Evolutionary conservation across 345 rosid species (phyloP).

Genomic region (Dipteronia sinensis): DNA sequence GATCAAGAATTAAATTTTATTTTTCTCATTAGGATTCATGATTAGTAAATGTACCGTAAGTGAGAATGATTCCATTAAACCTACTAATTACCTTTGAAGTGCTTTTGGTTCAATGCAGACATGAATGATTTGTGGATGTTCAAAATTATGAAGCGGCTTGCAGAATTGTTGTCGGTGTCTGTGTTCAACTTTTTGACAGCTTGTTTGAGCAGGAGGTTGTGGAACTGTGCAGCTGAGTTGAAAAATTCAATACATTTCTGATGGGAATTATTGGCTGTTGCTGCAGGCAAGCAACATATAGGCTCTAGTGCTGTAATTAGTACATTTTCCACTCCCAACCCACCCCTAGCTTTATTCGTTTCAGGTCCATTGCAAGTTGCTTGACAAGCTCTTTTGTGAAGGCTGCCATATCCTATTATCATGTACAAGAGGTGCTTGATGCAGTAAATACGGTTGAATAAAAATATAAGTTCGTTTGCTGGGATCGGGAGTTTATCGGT

Average conservation of each 20-base stretch:
- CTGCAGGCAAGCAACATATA: constrained; percentile 38
- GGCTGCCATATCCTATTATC: constrained; percentile 18
- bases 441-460: no score
- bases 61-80: background rate
- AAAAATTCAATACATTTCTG: constrained; percentile 29
- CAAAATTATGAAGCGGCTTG: constrained; percentile 14
- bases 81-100: background rate
- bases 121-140: constrained; percentile 36
- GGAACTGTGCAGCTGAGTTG: constrained; percentile 30
- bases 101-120: constrained; percentile 27
- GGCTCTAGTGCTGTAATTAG: constrained; percentile 32
- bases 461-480: no score
- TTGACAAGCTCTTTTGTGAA: constrained; percentile 21
- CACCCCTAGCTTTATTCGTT: constrained; percentile 24
- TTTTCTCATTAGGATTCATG: no score
- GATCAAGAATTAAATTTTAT: no score
- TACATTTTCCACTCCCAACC: constrained; percentile 38
- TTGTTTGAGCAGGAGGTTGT: constrained; percentile 28
- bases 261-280: constrained; percentile 22
- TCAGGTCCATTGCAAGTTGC: constrained; percentile 32
- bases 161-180: background rate
- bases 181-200: constrained; percentile 26
- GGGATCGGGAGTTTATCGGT: no score
- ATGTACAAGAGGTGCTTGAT: background rate
- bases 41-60: no score